These are phyloP conservation scores for Pichia ethanolica DNA, from an alignment of 805 yeast species.

Conservation along the genomic window DNA sequence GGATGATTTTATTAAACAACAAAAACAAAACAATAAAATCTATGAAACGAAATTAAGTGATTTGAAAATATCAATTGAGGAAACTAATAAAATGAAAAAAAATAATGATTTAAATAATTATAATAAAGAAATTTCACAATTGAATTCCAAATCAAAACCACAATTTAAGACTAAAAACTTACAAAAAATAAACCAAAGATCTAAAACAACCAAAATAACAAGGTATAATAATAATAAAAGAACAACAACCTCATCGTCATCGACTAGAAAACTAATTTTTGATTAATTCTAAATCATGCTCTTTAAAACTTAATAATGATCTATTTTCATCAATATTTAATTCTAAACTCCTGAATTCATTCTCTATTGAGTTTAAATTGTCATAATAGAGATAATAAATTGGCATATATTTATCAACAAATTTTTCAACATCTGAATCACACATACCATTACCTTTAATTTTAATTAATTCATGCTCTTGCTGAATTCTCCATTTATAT, in stretches of 20 bases:
- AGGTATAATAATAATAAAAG: not conserved
- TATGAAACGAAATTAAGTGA: not conserved
- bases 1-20: not conserved
- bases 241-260: not conserved
- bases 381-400: conserved; percentile 63
- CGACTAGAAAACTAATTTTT: conserved; percentile 5
- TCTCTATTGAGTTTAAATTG: conserved; percentile 8
- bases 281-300: not conserved
- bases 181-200: too few species aligned
- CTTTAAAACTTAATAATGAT: not conserved
- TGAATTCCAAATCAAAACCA: too few species aligned
- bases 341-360: conserved; percentile 5
- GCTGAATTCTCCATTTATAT: conserved; percentile 71
- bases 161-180: too few species aligned
- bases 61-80: not conserved
- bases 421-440: conserved; percentile 55
- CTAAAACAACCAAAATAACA: not conserved
- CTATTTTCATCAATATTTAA: conserved; percentile 10
- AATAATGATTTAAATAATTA: too few species aligned
- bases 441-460: conserved; percentile 71
- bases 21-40: not conserved
- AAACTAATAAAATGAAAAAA: too few species aligned
- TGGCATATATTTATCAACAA: conserved; percentile 84
- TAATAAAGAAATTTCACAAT: too few species aligned
- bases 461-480: conserved; percentile 55